Percentiles rank a stretch among this genome's conserved stretches.
These are phyloP conservation scores for Skeletonema tropicum DNA, from an alignment of 108 stramenopile genomes.

Conservation along the genomic window DNA sequence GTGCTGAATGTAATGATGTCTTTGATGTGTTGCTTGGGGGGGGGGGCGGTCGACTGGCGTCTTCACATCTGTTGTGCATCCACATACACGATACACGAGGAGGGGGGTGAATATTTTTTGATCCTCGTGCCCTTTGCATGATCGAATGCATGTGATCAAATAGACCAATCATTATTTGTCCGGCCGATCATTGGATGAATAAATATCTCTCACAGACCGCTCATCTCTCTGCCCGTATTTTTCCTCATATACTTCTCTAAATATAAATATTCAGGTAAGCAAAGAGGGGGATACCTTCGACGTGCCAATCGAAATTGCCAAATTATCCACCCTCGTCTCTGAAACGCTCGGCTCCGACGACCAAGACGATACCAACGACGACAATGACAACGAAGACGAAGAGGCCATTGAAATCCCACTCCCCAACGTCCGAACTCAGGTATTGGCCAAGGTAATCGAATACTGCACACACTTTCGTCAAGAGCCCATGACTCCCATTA, in stretches of 20 bases:
- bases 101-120: too few species aligned
- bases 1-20: constrained; percentile 10
- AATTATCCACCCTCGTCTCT: constrained; percentile 91
- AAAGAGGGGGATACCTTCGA: constrained; percentile 94
- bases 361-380: constrained; percentile 78
- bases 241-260: neutral
- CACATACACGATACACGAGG: too few species aligned
- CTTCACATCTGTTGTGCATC: too few species aligned
- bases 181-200: neutral
- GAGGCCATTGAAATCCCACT: constrained; percentile 92
- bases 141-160: too few species aligned
- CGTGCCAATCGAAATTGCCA: constrained; percentile 89
- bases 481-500: constrained; percentile 88
- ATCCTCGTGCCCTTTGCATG: too few species aligned
- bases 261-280: constrained; percentile 55
- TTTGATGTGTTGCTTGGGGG: neutral
- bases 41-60: too few species aligned
- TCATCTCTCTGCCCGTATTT: too few species aligned
- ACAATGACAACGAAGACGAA: too few species aligned
- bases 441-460: constrained; percentile 97
- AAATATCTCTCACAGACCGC: too few species aligned
- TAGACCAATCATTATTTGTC: too few species aligned
- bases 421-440: constrained; percentile 92
- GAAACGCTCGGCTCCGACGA: constrained; percentile 90
- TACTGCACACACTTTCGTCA: constrained; percentile 90